These are phyloP conservation scores for Saturnispora serradocipensis DNA, from an alignment of 805 yeast genomes.

Conservation along the genomic window DNA sequence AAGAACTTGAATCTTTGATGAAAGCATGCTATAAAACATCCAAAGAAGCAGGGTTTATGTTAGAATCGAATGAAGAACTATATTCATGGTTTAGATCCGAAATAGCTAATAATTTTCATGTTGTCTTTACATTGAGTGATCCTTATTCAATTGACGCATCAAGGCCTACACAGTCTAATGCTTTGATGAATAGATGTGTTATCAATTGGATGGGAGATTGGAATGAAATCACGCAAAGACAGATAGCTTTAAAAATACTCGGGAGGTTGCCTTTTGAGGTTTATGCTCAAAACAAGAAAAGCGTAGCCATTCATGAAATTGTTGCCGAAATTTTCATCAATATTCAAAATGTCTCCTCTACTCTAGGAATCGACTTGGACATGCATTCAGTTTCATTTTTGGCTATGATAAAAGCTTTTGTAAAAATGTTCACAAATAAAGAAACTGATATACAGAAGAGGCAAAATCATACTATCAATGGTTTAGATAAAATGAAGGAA, in stretches of 20 bases:
- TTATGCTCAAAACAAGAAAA: conserved; percentile 32
- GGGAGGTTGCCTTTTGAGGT: conserved; percentile 42
- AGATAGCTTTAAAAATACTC: conserved; percentile 35
- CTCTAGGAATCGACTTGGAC: background rate
- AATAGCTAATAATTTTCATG: conserved; percentile 67
- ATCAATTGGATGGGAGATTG: conserved; percentile 85
- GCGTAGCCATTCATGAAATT: conserved; percentile 22
- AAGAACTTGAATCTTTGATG: conserved; percentile 48
- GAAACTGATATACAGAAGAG: conserved; percentile 46
- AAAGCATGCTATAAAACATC: conserved; percentile 47
- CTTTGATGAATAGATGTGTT: conserved; percentile 82
- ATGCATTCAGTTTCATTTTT: conserved; percentile 44
- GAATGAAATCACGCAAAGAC: conserved; percentile 41
- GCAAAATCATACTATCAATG: conserved; percentile 64
- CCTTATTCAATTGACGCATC: conserved; percentile 31
- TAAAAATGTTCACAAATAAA: conserved; percentile 32
- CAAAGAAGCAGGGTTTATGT: conserved; percentile 46
- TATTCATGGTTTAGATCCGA: conserved; percentile 66
- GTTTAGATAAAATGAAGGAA: conserved; percentile 67
- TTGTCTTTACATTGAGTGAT: conserved; percentile 66
- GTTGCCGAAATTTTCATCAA: conserved; percentile 38
- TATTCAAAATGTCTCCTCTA: conserved; percentile 31
- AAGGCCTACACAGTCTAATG: conserved; percentile 68
- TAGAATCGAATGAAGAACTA: conserved; percentile 62
- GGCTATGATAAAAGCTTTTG: conserved; percentile 39